Evolutionary conservation across 331 rosid species (phyloP).

Genomic region (Rhamnella rubrinervis): DNA sequence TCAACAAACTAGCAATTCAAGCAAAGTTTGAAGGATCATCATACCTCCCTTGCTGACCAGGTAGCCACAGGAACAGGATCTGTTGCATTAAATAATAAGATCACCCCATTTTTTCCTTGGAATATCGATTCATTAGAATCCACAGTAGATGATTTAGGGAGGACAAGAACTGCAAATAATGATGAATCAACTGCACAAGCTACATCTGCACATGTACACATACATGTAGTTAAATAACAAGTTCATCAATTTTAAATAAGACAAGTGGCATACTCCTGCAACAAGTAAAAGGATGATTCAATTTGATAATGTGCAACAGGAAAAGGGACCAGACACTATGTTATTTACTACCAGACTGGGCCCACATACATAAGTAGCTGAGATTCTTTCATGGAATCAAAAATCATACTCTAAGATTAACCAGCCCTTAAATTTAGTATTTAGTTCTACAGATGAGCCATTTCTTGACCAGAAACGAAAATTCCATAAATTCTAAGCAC

Average conservation of each 20-base stretch:
- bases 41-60: slow-evolving; percentile 87
- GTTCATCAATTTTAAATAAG: not conserved
- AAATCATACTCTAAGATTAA: no score
- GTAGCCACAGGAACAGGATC: slow-evolving; percentile 76
- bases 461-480: no score
- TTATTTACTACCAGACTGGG: no score
- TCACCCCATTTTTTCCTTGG: slow-evolving; percentile 61
- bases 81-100: slow-evolving; percentile 58
- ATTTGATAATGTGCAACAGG: no score
- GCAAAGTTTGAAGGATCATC: not conserved
- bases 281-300: no score
- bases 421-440: no score
- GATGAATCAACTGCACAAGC: slow-evolving; percentile 58
- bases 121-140: slow-evolving; percentile 32
- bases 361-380: no score
- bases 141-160: slow-evolving; percentile 44
- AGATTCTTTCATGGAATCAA: no score
- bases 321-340: no score
- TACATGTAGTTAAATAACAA: not conserved
- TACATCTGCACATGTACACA: slow-evolving; percentile 61
- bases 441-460: no score
- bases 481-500: no score
- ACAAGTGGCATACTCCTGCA: no score
- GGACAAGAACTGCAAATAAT: slow-evolving; percentile 70
- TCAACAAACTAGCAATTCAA: not conserved